phyloP scores from a whole-genome alignment of 805 yeast species.

The Metschnikowia aberdeeniae region DNA sequence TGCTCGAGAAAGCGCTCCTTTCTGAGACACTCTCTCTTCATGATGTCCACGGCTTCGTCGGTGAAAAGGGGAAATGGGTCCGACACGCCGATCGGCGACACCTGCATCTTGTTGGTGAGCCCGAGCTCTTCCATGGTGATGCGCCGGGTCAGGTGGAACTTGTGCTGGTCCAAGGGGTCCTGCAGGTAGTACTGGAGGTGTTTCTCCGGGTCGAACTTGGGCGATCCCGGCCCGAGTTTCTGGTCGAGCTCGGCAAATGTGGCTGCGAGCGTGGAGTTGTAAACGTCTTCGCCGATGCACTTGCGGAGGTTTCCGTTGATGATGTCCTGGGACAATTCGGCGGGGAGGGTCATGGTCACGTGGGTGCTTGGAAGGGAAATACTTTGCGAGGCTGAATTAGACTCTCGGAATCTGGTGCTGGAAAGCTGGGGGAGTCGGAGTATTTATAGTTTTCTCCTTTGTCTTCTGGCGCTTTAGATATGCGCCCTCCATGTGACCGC shows the following conservation, averaged over 20 bases:
- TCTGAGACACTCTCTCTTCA: constrained; percentile 52
- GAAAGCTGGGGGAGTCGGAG: background rate
- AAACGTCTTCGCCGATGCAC: constrained; percentile 27
- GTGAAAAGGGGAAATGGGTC: constrained; percentile 61
- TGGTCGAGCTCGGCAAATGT: constrained; percentile 8
- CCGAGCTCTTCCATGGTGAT: constrained; percentile 50
- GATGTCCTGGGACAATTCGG: constrained; percentile 30
- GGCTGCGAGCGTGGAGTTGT: constrained; percentile 16
- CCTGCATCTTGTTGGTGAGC: constrained; percentile 41
- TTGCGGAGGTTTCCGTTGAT: constrained; percentile 36
- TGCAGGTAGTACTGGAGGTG: constrained; percentile 30
- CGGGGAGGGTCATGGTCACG: constrained; percentile 12
- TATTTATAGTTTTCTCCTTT: background rate
- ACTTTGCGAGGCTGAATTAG: background rate
- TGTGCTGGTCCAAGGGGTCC: constrained; percentile 33
- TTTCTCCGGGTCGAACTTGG: constrained; percentile 32
- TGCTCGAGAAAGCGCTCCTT: constrained; percentile 43
- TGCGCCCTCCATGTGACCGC: background rate
- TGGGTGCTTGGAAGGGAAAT: background rate
- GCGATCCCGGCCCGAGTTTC: constrained; percentile 4
- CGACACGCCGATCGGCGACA: constrained; percentile 52
- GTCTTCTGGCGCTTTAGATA: background rate
- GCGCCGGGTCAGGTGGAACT: constrained; percentile 32
- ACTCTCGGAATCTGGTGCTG: background rate
- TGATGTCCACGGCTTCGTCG: constrained; percentile 53